Conservation (phyloP, 352 stramenopile species). For the Phytophthora megakarya region DNA sequence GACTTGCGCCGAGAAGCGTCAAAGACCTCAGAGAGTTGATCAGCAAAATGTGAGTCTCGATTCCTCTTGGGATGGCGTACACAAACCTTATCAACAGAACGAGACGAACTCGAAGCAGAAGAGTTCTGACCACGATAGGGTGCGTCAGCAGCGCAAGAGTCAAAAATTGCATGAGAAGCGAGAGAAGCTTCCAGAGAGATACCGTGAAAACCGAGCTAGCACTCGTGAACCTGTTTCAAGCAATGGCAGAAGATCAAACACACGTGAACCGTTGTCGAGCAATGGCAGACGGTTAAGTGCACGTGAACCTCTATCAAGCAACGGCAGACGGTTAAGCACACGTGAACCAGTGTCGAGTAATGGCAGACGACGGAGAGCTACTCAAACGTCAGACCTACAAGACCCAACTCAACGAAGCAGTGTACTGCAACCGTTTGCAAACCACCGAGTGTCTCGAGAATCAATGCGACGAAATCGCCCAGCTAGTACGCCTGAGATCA, state of each 20-base stretch:
- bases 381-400: constrained; percentile 6
- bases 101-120: constrained; percentile 2
- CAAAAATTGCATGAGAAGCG: constrained; percentile 12
- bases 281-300: constrained; percentile 26
- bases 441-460: constrained; percentile 25
- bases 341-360: constrained; percentile 8
- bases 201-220: background rate
- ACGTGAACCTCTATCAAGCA: too few species aligned
- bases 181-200: constrained; percentile 21
- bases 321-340: too few species aligned
- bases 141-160: constrained; percentile 5
- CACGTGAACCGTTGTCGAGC: too few species aligned
- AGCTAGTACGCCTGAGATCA: constrained; percentile 9
- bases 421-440: constrained; percentile 24
- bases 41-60: constrained; percentile 12
- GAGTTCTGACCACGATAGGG: background rate
- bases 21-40: constrained; percentile 8
- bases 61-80: constrained; percentile 16
- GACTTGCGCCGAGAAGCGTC: constrained; percentile 28
- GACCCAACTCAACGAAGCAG: constrained; percentile 8
- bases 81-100: constrained; percentile 2
- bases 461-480: constrained; percentile 11
- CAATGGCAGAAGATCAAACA: constrained; percentile 24
- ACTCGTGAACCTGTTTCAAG: background rate
- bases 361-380: constrained; percentile 15